These are phyloP conservation scores for Sugiyamaella sp. DNA, from an alignment of 1,139 yeast species.

Conservation along the genomic window DNA sequence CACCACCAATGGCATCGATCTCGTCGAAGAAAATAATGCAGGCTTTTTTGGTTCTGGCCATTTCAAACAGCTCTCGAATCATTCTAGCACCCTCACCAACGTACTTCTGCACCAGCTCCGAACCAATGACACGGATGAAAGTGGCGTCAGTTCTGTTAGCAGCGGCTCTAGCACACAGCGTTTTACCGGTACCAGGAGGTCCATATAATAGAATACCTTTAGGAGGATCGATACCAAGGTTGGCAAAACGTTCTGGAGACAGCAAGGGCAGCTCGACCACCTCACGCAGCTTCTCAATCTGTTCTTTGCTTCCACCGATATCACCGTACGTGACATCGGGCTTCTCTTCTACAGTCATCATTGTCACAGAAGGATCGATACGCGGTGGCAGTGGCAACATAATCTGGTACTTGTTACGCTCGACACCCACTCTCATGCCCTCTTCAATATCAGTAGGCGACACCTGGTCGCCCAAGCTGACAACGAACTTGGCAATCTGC, in stretches of 20 bases:
- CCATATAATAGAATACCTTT: constrained; percentile 95
- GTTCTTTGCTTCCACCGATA: constrained; percentile 98
- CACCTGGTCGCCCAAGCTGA: constrained; percentile 92
- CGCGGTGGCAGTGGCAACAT: constrained; percentile 97
- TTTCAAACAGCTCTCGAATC: constrained; percentile 97
- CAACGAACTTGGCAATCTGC: constrained; percentile 97
- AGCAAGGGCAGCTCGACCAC: constrained; percentile 94
- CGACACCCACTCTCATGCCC: constrained; percentile 99
- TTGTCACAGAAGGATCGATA: constrained; percentile 97
- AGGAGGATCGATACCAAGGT: constrained; percentile 97
- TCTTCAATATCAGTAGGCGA: constrained; percentile 99
- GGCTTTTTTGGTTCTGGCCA: constrained; percentile 98
- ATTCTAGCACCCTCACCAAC: constrained; percentile 99
- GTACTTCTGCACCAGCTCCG: constrained; percentile 95
- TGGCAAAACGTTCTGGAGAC: constrained; percentile 95
- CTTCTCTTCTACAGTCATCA: constrained; percentile 99
- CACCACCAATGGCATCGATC: constrained; percentile 98
- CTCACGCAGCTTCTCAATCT: constrained; percentile 93
- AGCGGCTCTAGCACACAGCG: constrained; percentile 96
- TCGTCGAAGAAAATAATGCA: constrained; percentile 96
- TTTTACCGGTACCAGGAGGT: constrained; percentile 99
- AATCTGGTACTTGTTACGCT: constrained; percentile 93
- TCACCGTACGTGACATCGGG: constrained; percentile 86
- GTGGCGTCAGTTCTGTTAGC: constrained; percentile 99
- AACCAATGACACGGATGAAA: constrained; percentile 95